Evolutionary conservation across 148 eudicot genomes (phyloP).

Genomic region (Suaeda aralocaspica): DNA sequence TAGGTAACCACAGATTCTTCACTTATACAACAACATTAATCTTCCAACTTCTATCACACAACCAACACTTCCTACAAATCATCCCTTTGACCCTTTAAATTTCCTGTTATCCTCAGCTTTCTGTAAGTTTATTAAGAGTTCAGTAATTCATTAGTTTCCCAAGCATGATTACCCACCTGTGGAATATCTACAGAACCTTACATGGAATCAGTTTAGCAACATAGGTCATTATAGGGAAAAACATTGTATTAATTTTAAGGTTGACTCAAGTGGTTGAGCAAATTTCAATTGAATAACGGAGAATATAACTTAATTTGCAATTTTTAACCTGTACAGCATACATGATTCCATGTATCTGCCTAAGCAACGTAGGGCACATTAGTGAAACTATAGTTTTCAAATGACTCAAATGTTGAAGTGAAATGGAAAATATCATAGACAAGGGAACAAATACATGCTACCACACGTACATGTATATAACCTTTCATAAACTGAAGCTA

Average conservation of each 20-base stretch:
- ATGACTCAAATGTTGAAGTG: neutral
- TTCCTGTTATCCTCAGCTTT: neutral
- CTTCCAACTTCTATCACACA: neutral
- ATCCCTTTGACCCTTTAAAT: neutral
- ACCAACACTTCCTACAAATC: neutral
- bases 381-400: no score
- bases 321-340: no score
- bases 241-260: neutral
- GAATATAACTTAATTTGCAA: no score
- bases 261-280: neutral
- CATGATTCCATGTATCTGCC: no score
- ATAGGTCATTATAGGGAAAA: neutral
- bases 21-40: neutral
- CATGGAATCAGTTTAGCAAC: neutral
- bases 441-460: neutral
- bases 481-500: neutral
- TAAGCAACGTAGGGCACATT: no score
- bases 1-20: neutral
- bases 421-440: neutral
- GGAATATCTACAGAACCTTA: neutral
- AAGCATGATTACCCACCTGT: neutral
- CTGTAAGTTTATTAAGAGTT: neutral
- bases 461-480: neutral
- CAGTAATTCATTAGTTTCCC: neutral
- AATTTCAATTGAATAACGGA: no score